Evolutionary conservation across 2,329 filamentous ascomycete species (phyloP).

Genomic region (Xylaria sp.): DNA sequence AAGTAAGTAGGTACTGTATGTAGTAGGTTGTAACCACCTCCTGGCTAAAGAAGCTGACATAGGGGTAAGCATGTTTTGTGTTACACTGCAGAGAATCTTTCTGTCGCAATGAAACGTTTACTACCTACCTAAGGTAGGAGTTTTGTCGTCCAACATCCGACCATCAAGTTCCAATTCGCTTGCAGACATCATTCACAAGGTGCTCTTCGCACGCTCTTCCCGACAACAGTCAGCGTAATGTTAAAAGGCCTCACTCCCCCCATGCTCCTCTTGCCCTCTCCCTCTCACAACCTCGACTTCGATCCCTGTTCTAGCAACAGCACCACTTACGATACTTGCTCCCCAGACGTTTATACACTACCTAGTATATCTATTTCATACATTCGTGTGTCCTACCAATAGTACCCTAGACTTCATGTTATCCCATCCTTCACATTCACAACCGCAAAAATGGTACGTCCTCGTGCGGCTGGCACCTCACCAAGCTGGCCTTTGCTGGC

Average conservation of each 20-base stretch:
- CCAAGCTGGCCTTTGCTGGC: conserved; percentile 38
- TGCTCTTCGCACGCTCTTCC: conserved; percentile 8
- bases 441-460: conserved; percentile 49
- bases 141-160: no score
- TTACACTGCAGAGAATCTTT: conserved; percentile 26
- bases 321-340: conserved; percentile 13
- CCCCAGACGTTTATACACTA: not conserved
- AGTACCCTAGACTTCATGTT: conserved; percentile 30
- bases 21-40: conserved; percentile 8
- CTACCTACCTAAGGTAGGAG: not conserved
- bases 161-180: not conserved
- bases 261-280: conserved; percentile 11
- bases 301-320: conserved; percentile 13
- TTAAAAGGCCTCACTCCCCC: conserved; percentile 35
- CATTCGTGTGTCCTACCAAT: conserved; percentile 3
- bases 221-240: conserved; percentile 29
- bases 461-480: conserved; percentile 44
- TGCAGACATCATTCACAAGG: conserved; percentile 18
- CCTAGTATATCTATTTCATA: not conserved
- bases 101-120: conserved; percentile 11
- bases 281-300: conserved; percentile 24
- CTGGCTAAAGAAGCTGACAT: conserved; percentile 13
- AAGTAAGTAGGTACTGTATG: no score
- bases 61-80: conserved; percentile 23
- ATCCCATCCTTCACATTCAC: conserved; percentile 29